Base-by-base conservation (phyloP, 129 eudicot genomes). In the Arctium lappa region DNA sequence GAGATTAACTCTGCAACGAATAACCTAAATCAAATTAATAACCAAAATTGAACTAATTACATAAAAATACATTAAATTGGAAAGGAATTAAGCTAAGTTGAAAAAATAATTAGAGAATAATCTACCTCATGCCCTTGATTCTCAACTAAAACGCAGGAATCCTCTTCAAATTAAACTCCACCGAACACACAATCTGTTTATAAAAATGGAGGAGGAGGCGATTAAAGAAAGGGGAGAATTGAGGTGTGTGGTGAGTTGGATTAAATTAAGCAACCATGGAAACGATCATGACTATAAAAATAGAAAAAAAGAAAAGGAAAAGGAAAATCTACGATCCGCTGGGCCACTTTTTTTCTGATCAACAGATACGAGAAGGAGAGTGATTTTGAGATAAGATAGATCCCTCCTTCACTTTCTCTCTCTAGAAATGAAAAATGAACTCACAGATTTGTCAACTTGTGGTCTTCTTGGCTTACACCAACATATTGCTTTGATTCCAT, bases 361-460 rank as follows among this genome's bases (percentile, higher is more conserved):
- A 86, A 31, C 72, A 76, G 88, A 84, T 76, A 80, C 85, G 83
- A 53, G 79, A 68, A 56, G 31, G 74, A 65, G 82, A 69, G 91
- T 82, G 84, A 86, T 78, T 22, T 82, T 83, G 81, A 89, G 85
- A 86, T 86, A 86, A 86, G 87, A 90, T 89, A 84, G 82, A 85
- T 77, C 78, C 40, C 72, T 44, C 72, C 42, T 73, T 78, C 5
- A 7, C 8, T 44, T 63, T 73, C 62, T 81, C 81, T 80, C 82
- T 80, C 78, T 78, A 72, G 36, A 80, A 83, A 62, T 40, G 74
- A 87, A 82, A 76, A 77, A 85, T 85, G 90, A 89, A 89, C 77
- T 87, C 77, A 88, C 62, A 87, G 73, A 82, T 81, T 87, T 88
- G 88, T 93, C 91, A 89, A 90, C 87, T 40, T 85, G 81, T 83